Percentiles rank a stretch among this genome's conserved stretches.
Conservation (phyloP, 2,329 filamentous ascomycete genomes). For the Fusarium irregulare region DNA sequence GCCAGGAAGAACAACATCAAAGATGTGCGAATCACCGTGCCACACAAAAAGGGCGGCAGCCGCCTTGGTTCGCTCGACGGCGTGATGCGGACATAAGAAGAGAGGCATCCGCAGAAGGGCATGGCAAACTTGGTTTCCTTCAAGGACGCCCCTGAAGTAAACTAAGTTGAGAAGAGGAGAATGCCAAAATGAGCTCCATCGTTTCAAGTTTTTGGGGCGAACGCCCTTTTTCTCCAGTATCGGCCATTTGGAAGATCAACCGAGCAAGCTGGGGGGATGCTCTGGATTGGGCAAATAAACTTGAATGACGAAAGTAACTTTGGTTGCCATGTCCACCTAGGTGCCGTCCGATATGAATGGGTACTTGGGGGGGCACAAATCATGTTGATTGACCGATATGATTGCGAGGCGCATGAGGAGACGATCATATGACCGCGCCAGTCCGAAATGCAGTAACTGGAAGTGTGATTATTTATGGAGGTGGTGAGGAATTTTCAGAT, state of each 20-base stretch:
- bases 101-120: background rate
- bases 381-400: background rate
- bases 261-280: background rate
- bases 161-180: background rate
- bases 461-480: background rate
- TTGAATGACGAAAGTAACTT: background rate
- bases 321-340: background rate
- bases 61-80: background rate
- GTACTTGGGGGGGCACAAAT: background rate
- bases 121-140: background rate
- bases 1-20: conserved; percentile 21
- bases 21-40: background rate
- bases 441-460: background rate
- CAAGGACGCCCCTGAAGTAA: background rate
- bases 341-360: background rate
- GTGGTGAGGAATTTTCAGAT: conserved; percentile 63
- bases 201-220: background rate
- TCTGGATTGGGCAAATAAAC: background rate
- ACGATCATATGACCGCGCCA: background rate
- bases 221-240: background rate
- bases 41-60: background rate
- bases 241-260: too few species aligned
- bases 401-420: background rate
- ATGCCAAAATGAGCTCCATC: background rate
- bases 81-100: background rate